Evolutionary conservation across 331 rosid genomes (phyloP), one percentile per base, ranked within the genome.

Genomic region (Dryas integrifolia): DNA sequence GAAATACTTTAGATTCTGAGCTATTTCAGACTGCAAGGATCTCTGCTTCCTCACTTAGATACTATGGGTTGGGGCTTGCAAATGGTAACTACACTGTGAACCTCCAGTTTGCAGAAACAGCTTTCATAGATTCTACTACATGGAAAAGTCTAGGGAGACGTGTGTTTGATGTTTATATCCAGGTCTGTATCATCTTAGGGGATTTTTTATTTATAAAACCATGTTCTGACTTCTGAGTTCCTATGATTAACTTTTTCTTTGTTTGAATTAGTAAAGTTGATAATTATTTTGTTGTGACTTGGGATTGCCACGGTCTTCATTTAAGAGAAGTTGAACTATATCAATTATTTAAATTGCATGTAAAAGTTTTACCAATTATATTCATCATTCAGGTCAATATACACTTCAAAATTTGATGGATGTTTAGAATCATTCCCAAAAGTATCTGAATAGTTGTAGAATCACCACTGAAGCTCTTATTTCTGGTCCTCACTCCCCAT

Each of bases 61-160:
- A 92, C 77, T 90, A 84, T 76, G 98, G 97, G 39, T 41, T 92
- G 58, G 98, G 98, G 59, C 87, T 92, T n/a, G 82, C 90, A 79
- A 90, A 90, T 68, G 97, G 98, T 9, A 73, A 83, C 76, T 92
- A 92, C 82, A 87, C 84, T 24, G 77, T 90, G 58, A 84, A 74
- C 48, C 96, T 92, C 30, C 87, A 87, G 70, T 92, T 90, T 67
- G 85, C 90, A 4, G 97, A 92, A 76, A 81, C 73, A 55, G 73
- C 78, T 72, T 67, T 90, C 69, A 78, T 3, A 35, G 77, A 85
- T 72, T 2, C 82, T 56, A 43, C 11, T 38, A 40, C 85, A 2
- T 90, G 97, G 98, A 57, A 60, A 87, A 87, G 92, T 59, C 81
- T 78, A 15, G 96, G 96, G 18, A 88, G 85, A 64, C 86, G 96